Evolutionary conservation across 306 rosid genomes (phyloP).

Genomic region (Cucurbita maxima): DNA sequence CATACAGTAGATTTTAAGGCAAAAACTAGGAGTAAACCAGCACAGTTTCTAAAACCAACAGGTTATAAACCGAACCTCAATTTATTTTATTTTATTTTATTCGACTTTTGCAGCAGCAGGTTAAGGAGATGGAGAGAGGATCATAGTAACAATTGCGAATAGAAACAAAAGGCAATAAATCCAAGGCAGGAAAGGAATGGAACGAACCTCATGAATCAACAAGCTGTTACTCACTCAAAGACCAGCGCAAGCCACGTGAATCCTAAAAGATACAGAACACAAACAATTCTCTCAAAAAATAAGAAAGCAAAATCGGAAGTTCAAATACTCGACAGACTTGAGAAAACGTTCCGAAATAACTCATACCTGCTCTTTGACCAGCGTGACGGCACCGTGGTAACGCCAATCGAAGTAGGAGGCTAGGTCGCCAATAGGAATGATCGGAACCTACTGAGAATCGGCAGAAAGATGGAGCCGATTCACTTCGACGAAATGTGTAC

Average conservation of each 20-base stretch:
- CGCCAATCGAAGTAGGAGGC: conserved; percentile 90
- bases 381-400: conserved; percentile 67
- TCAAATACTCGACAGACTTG: neutral
- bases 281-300: neutral
- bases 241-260: conserved; percentile 90
- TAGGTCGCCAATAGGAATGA: conserved; percentile 64
- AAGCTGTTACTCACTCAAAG: conserved; percentile 95
- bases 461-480: conserved; percentile 54
- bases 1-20: neutral
- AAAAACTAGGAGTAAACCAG: neutral
- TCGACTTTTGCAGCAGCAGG: neutral
- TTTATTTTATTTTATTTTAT: neutral
- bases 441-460: conserved; percentile 60
- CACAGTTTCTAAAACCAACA: neutral
- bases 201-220: conserved; percentile 79
- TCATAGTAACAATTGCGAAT: neutral
- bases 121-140: neutral
- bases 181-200: neutral
- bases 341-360: neutral
- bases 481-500: conserved; percentile 52
- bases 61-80: neutral
- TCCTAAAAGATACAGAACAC: conserved; percentile 31
- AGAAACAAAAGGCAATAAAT: neutral
- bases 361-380: conserved; percentile 64
- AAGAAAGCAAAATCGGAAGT: neutral